Conservation (phyloP, 169 alveolate genomes). For the Miamiensis avidus region DNA sequence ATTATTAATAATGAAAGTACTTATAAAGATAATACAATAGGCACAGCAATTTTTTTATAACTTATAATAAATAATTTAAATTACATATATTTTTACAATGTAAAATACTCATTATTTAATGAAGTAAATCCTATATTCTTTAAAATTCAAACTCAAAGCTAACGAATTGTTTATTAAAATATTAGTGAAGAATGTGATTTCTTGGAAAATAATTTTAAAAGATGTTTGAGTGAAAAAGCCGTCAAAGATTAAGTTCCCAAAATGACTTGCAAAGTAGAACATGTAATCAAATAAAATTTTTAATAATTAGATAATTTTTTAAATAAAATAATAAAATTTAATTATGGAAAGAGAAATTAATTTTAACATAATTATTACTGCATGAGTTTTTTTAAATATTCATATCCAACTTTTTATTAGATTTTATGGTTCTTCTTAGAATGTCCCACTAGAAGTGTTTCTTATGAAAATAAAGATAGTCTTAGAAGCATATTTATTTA, state of each 20-base stretch:
- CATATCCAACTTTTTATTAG: constrained; percentile 12
- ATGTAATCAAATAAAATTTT: constrained; percentile 9
- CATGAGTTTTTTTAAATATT: not conserved
- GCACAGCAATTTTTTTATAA: no score
- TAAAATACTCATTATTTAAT: no score
- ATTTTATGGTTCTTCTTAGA: constrained; percentile 48
- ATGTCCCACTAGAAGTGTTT: constrained; percentile 44
- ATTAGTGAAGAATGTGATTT: constrained; percentile 45
- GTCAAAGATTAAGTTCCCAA: constrained; percentile 44
- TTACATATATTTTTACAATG: no score
- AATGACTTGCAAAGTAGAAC: constrained; percentile 41
- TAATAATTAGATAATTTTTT: no score
- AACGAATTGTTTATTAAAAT: not conserved
- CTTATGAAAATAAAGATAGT: constrained; percentile 34
- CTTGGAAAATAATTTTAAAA: constrained; percentile 38
- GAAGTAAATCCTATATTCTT: no score
- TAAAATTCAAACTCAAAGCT: no score
- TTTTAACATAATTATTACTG: not conserved
- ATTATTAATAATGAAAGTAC: no score
- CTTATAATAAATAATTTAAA: no score
- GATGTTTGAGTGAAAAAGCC: constrained; percentile 45
- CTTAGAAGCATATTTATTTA: constrained; percentile 37
- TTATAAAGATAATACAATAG: no score
- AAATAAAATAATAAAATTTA: no score
- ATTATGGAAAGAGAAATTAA: not conserved